These are phyloP conservation scores for Exsudoporus floridanus DNA, from an alignment of 1,284 basidiomycete genomes.

Conservation along the genomic window DNA sequence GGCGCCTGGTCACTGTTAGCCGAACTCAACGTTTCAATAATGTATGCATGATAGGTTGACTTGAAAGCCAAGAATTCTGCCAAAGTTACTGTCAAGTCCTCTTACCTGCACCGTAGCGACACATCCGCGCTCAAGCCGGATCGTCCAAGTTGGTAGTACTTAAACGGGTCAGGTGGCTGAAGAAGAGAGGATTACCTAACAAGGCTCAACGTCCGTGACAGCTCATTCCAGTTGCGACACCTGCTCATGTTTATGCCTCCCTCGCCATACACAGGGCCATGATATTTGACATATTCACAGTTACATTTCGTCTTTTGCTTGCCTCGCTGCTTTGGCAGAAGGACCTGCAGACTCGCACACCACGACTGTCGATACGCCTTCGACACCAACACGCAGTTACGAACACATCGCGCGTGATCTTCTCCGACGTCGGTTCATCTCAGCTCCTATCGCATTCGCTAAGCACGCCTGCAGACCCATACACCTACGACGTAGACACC, in stretches of 20 bases:
- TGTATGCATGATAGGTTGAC: not conserved
- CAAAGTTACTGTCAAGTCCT: not conserved
- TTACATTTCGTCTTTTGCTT: conserved; percentile 28
- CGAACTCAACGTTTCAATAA: not conserved
- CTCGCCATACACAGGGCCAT: conserved; percentile 3
- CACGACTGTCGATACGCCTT: conserved; percentile 54
- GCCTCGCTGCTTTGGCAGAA: conserved; percentile 27
- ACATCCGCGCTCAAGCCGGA: not conserved
- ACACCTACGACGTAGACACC: conserved; percentile 40
- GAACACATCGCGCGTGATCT: conserved; percentile 51
- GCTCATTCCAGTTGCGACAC: not conserved
- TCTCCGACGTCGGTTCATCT: conserved; percentile 47
- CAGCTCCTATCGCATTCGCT: conserved; percentile 26
- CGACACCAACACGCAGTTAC: conserved; percentile 62
- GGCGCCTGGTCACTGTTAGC: not conserved
- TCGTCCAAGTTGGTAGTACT: too few relatives aligned
- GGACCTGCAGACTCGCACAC: conserved; percentile 7
- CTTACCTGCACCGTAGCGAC: not conserved
- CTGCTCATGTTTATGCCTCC: conserved; percentile 1
- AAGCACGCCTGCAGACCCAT: conserved; percentile 25
- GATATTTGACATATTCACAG: conserved; percentile 26
- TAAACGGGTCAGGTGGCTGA: not conserved
- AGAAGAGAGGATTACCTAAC: conserved; percentile 13
- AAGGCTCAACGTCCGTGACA: too few relatives aligned
- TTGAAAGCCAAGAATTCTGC: not conserved